Evolutionary conservation across 352 stramenopile species (phyloP).

Genomic region (Phytophthora tentaculata): DNA sequence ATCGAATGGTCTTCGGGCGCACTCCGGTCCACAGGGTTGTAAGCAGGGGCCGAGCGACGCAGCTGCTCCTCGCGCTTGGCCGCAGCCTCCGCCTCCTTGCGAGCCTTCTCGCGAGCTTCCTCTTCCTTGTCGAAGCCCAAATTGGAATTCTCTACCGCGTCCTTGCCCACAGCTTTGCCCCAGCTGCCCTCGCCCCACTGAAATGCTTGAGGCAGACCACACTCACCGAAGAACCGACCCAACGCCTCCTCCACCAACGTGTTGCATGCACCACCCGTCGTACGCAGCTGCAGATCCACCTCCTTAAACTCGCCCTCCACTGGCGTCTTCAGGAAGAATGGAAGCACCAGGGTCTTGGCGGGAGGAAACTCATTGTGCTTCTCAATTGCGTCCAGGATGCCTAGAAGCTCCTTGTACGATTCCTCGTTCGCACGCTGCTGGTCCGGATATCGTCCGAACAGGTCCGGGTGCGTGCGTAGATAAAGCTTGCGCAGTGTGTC

Average conservation of each 20-base stretch:
- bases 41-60: not conserved
- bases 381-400: slow-evolving; percentile 81
- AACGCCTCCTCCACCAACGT: slow-evolving; percentile 79
- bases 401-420: slow-evolving; percentile 84
- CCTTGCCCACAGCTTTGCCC: slow-evolving; percentile 69
- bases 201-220: slow-evolving; percentile 64
- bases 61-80: slow-evolving; percentile 39
- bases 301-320: slow-evolving; percentile 75
- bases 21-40: not conserved
- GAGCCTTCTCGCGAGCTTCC: slow-evolving; percentile 43
- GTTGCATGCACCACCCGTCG: slow-evolving; percentile 78
- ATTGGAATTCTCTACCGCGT: slow-evolving; percentile 69
- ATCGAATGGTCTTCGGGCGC: not conserved
- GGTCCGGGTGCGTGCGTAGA: slow-evolving; percentile 76
- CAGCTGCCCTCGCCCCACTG: slow-evolving; percentile 79
- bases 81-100: slow-evolving; percentile 42
- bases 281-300: slow-evolving; percentile 68
- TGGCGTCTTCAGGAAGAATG: slow-evolving; percentile 76
- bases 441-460: slow-evolving; percentile 77
- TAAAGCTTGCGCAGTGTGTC: slow-evolving; percentile 85
- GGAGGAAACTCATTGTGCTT: slow-evolving; percentile 82
- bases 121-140: slow-evolving; percentile 69
- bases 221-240: slow-evolving; percentile 73
- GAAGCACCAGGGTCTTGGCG: slow-evolving; percentile 69
- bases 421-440: slow-evolving; percentile 71